Evolutionary conservation across 2,329 filamentous ascomycete species (phyloP).

Genomic region (Fusarium dlaminii): DNA sequence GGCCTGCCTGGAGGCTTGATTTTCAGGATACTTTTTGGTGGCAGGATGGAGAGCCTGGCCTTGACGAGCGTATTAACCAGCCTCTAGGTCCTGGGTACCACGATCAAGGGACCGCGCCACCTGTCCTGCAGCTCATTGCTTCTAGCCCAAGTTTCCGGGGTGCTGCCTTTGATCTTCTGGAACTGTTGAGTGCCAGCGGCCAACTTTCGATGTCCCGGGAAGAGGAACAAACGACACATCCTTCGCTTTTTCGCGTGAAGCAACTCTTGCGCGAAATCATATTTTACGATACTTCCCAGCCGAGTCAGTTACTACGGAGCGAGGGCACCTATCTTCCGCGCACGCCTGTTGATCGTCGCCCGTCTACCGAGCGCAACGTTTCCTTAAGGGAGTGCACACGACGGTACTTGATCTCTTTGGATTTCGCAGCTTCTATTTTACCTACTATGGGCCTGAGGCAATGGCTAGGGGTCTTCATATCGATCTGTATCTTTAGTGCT

Average conservation of each 20-base stretch:
- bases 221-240: slow-evolving; percentile 59
- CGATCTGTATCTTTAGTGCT: slow-evolving; percentile 68
- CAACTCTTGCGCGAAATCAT: slow-evolving; percentile 63
- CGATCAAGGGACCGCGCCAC: slow-evolving; percentile 54
- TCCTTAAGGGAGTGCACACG: slow-evolving; percentile 61
- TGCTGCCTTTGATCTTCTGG: slow-evolving; percentile 62
- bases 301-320: slow-evolving; percentile 53
- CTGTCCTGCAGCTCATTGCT: slow-evolving; percentile 60
- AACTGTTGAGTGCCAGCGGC: slow-evolving; percentile 61
- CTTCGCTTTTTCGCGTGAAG: slow-evolving; percentile 64
- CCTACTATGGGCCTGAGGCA: slow-evolving; percentile 53
- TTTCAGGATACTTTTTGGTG: slow-evolving; percentile 68
- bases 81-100: slow-evolving; percentile 9
- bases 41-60: slow-evolving; percentile 58
- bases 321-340: slow-evolving; percentile 30
- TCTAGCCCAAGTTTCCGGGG: slow-evolving; percentile 61
- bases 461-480: slow-evolving; percentile 63
- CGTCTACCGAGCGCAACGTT: slow-evolving; percentile 57
- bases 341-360: slow-evolving; percentile 55
- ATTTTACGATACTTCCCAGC: slow-evolving; percentile 63
- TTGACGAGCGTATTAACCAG: slow-evolving; percentile 35
- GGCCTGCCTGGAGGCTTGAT: slow-evolving; percentile 59
- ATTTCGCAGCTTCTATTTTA: slow-evolving; percentile 54
- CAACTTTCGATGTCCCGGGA: slow-evolving; percentile 59
- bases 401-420: slow-evolving; percentile 64